A percentile compares a stretch with the other conserved stretches of the same genome.
phyloP scores from a whole-genome alignment of 495 filamentous ascomycete genomes.

The Penicillium herquei region DNA sequence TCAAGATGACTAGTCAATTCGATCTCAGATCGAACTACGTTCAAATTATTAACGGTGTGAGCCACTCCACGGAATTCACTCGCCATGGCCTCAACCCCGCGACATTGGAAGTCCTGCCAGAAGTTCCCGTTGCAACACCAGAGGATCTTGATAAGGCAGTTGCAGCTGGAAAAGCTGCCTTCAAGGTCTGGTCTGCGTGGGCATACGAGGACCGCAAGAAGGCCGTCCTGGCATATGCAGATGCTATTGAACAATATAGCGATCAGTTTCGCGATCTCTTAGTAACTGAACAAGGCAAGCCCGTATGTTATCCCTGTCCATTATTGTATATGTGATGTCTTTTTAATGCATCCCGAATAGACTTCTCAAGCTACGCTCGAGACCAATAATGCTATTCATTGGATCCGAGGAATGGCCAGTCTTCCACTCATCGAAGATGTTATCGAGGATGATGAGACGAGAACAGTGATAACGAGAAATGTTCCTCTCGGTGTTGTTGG shows the following conservation, averaged over 20 bases:
- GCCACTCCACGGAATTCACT: not conserved
- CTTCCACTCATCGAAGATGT: constrained; percentile 2
- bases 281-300: constrained; percentile 49
- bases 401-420: constrained; percentile 1
- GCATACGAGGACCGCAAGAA: constrained; percentile 49
- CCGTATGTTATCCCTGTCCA: constrained; percentile 11
- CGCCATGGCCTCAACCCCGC: not conserved
- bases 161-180: constrained; percentile 40
- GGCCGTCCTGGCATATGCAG: constrained; percentile 47
- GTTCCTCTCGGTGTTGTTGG: constrained; percentile 48
- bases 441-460: constrained; percentile 2
- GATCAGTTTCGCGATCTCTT: constrained; percentile 47
- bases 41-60: not conserved
- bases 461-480: not conserved
- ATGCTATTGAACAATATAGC: constrained; percentile 32
- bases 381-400: not conserved
- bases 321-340: not conserved
- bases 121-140: constrained; percentile 50
- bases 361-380: no score
- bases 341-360: not conserved
- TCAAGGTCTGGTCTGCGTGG: constrained; percentile 42
- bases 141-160: constrained; percentile 54
- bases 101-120: constrained; percentile 28
- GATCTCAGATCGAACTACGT: not conserved
- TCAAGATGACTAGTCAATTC: not conserved